Conservation (phyloP, 345 rosid species). For the Populus pruinosa region DNA sequence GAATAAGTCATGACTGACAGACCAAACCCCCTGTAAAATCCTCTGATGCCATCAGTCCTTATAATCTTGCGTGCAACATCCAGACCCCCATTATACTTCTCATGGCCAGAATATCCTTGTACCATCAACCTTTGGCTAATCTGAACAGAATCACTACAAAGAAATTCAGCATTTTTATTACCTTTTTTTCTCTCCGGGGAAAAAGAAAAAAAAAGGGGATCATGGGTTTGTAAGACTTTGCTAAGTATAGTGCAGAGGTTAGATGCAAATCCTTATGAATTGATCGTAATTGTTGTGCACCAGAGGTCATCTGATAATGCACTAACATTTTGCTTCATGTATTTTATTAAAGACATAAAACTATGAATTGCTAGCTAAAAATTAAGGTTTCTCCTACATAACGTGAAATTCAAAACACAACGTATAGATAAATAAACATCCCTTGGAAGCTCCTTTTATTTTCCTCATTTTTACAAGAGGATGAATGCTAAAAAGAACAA, state of each 20-base stretch:
- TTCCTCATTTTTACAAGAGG: background rate
- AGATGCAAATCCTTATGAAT: background rate
- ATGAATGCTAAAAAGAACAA: background rate
- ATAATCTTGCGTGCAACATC: conserved; percentile 85
- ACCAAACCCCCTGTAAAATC: conserved; percentile 93
- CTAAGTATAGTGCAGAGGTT: background rate
- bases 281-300: background rate
- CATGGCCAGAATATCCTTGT: conserved; percentile 93
- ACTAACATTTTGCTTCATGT: background rate
- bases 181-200: background rate
- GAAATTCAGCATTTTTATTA: background rate
- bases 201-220: background rate
- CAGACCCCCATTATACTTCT: conserved; percentile 78
- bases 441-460: background rate
- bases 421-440: background rate
- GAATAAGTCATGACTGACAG: conserved; percentile 89
- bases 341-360: background rate
- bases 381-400: background rate
- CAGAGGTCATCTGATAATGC: background rate
- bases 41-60: conserved; percentile 74
- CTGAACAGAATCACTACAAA: conserved; percentile 37
- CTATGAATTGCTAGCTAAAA: background rate
- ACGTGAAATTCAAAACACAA: background rate
- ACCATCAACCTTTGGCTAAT: conserved; percentile 98
- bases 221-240: background rate